Evolutionary conservation across 352 stramenopile genomes (phyloP), one percentile per base, ranked within the genome.

Genomic region (Pythium grandisporangium): DNA sequence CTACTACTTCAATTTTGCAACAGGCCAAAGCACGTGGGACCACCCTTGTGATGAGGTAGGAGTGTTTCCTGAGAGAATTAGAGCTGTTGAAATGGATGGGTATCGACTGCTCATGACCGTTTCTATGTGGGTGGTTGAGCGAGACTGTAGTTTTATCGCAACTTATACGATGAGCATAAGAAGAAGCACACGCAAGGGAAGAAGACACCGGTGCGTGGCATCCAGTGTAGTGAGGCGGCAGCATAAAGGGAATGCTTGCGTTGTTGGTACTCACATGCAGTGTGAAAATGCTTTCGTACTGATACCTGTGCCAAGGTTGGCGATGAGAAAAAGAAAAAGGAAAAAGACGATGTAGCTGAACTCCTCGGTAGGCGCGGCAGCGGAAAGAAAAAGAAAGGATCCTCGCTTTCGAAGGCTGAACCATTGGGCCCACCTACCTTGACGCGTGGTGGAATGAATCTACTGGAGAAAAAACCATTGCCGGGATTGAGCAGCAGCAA

Each of bases 1-100:
- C 48, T 98, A 97, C 59, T 98, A 98, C 61, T 97, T 97, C 59
- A 97, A 97, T 61, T 97, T 97, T 55, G 66, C 76, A 12, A 70
- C 63, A 7, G 90, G 91, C 4, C 82, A 96, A 59, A 95, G 75
- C 56, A 96, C 87, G 26, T 97, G 91, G 91, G 90, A 97, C 48
- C 91, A 97, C 49, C 91, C 91, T 1, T 97, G 86, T 49, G 91
- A 97, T 55, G 88, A 96, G 53, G 71, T 85, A n/a, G 37, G 1
- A 16, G 24, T 32, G 11, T 12, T 13, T 1, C 5, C 49, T 35
- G 16, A 13, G 16, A 20, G 24, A 34, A 22, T 40, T 14, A 23
- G 19, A 12, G 33, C 2, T 38, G 11, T 16, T 38, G 11, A 38
- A 38, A 38, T 38, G 33, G 19, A 38, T 27, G 37, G n/a, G n/a